Percentiles rank a stretch among this genome's conserved stretches.
These are phyloP conservation scores for Acorus gramineus DNA, from an alignment of 106 monocot genomes.

Conservation along the genomic window DNA sequence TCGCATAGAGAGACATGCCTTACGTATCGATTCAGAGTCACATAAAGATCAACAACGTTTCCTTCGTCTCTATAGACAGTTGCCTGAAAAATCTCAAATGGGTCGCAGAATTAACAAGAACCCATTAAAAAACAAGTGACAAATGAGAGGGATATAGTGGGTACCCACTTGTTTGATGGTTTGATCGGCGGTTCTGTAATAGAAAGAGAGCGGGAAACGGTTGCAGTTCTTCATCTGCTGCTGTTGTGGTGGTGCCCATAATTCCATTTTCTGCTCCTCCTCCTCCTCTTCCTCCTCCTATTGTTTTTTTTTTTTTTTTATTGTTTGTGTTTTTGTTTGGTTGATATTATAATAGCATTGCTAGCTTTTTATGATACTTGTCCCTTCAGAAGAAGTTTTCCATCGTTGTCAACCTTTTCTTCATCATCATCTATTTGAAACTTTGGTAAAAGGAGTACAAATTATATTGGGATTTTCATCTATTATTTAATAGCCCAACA, in stretches of 20 bases:
- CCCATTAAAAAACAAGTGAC: background rate
- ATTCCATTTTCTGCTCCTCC: background rate
- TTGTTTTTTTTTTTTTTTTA: too few relatives aligned
- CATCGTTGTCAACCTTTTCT: too few relatives aligned
- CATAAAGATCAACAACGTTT: conserved; percentile 8
- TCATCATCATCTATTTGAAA: too few relatives aligned
- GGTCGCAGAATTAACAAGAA: background rate
- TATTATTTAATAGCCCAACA: too few relatives aligned
- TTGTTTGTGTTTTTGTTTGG: too few relatives aligned
- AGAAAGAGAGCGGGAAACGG: conserved; percentile 20
- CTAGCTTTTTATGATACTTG: too few relatives aligned
- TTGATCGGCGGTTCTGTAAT: conserved; percentile 15
- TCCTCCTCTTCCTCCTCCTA: too few relatives aligned
- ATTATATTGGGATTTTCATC: too few relatives aligned
- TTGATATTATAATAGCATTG: too few relatives aligned
- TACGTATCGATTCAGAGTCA: conserved; percentile 2
- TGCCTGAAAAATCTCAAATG: conserved; percentile 1
- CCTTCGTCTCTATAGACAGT: conserved; percentile 14
- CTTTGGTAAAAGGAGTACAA: too few relatives aligned
- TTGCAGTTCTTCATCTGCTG: background rate
- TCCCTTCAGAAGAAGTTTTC: too few relatives aligned
- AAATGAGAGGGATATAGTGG: background rate
- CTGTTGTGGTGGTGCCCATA: background rate
- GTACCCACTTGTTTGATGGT: conserved; percentile 7
- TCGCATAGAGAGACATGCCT: background rate